These are phyloP conservation scores for Penicillium nucicola DNA, from an alignment of 495 filamentous ascomycete species.

Conservation along the genomic window DNA sequence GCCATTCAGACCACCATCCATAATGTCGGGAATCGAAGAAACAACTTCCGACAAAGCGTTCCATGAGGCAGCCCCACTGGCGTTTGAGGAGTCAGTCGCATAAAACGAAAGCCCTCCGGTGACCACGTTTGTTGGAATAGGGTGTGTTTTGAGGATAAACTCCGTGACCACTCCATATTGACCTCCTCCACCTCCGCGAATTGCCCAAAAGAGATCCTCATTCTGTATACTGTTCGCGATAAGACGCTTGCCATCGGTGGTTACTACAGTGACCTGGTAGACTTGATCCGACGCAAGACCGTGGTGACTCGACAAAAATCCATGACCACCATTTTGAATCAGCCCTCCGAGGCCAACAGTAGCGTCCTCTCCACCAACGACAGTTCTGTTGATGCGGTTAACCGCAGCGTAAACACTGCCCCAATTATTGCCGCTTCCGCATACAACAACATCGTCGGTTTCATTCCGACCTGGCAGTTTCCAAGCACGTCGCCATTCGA, in stretches of 20 bases:
- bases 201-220: constrained; percentile 52
- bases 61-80: constrained; percentile 38
- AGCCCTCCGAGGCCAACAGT: constrained; percentile 46
- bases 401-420: constrained; percentile 10
- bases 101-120: constrained; percentile 21
- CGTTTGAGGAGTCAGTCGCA: constrained; percentile 26
- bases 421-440: constrained; percentile 24
- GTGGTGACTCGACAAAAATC: constrained; percentile 8
- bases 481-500: constrained; percentile 24
- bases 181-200: constrained; percentile 28
- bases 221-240: constrained; percentile 46
- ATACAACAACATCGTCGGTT: constrained; percentile 21
- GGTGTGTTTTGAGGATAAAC: constrained; percentile 34
- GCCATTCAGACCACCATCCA: constrained; percentile 18
- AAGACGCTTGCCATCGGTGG: constrained; percentile 40
- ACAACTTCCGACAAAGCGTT: constrained; percentile 36
- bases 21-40: constrained; percentile 38
- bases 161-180: constrained; percentile 38
- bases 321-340: constrained; percentile 55
- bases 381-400: constrained; percentile 10
- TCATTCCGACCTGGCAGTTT: constrained; percentile 18
- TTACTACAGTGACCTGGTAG: constrained; percentile 50
- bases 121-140: constrained; percentile 30
- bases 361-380: constrained; percentile 23
- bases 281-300: constrained; percentile 40